These are phyloP conservation scores for Taphrina pruni DNA, from an alignment of 1,139 yeast species.

Conservation along the genomic window DNA sequence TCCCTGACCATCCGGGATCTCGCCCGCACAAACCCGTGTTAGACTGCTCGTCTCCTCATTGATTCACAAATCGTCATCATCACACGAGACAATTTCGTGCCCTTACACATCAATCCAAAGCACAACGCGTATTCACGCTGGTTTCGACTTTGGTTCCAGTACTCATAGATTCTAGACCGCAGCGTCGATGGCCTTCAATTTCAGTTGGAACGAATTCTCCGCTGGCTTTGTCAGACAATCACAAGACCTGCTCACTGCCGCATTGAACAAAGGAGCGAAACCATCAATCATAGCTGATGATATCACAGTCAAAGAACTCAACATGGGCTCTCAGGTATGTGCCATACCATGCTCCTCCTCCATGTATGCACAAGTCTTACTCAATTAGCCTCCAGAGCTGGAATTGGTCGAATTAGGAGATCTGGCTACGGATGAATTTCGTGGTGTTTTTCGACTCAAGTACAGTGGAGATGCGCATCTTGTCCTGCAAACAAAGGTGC, in stretches of 20 bases:
- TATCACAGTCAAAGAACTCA: slow-evolving; percentile 72
- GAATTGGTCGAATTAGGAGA: slow-evolving; percentile 89
- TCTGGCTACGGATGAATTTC: slow-evolving; percentile 74
- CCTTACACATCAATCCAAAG: no score
- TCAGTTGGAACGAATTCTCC: slow-evolving; percentile 43
- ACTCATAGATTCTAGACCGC: not conserved
- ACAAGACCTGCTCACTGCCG: slow-evolving; percentile 71
- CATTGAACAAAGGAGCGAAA: slow-evolving; percentile 73
- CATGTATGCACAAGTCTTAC: not conserved
- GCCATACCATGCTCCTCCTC: not conserved
- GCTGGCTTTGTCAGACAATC: slow-evolving; percentile 55
- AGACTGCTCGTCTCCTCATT: slow-evolving; percentile 6
- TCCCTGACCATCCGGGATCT: not conserved
- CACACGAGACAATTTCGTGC: not conserved
- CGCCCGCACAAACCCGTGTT: slow-evolving; percentile 1
- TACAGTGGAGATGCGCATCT: slow-evolving; percentile 82
- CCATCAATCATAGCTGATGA: slow-evolving; percentile 78
- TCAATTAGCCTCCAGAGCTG: slow-evolving; percentile 67
- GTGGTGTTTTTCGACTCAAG: slow-evolving; percentile 83
- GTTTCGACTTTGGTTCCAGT: not conserved
- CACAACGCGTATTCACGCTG: no score
- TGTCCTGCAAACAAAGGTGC: slow-evolving; percentile 76
- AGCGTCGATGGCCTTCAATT: slow-evolving; percentile 42
- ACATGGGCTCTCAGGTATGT: slow-evolving; percentile 65
- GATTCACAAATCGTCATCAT: slow-evolving; percentile 6